Base-by-base conservation (phyloP, 495 filamentous ascomycete species). In the Cudoniella acicularis region DNA sequence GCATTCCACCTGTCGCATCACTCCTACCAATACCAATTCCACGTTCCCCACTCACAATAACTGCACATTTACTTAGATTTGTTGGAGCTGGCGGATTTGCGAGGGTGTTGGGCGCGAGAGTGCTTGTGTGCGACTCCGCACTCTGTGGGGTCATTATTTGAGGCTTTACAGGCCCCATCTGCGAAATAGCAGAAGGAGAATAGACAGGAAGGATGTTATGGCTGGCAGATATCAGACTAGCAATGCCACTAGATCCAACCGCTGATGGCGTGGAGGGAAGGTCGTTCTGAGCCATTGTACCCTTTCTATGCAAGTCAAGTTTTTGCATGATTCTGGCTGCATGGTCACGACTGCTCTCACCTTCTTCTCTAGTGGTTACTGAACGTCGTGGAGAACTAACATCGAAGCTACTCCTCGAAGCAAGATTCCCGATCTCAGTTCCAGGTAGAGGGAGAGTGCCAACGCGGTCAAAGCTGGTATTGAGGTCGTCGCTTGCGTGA, bases 291-390 rank as follows among this genome's bases (percentile, higher is more conserved):
- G 46, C 18, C 2, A 59, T 49, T 22, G 84, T 85, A 11, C 87
- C 79, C 60, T 92, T 92, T 59, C 92, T 87, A 69, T 94, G 90
- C 41, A 96, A 77, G 73, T 96, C 94, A 54, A 96, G 77, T 69
- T 92, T 96, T 68, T 94, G 88, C 64, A 96, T 96, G 59, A 97
- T 88, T 55, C 91, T 84, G 18, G 90, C 85, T 3, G 90, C 87
- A 69, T 92, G 90, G 54, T 93, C 90, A 51, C 87, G 77, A 69
- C 83, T 72, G 66, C 79, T 75, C 72, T 89, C 82, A 58, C 83
- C 80, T 48, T 87, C 82, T 74, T 83, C 80, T 27, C 79, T 73
- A 16, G 70, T 75, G 45, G 75, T 79, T 40, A 76, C 72, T 18
- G 75, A 75, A 23, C 75, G 74, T 54, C 76, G 80, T 25, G 77